A percentile compares a stretch with the other conserved stretches of the same genome.
Evolutionary conservation across 2,329 filamentous ascomycete species (phyloP).

Genomic region (Decorospora gaudefroyi): DNA sequence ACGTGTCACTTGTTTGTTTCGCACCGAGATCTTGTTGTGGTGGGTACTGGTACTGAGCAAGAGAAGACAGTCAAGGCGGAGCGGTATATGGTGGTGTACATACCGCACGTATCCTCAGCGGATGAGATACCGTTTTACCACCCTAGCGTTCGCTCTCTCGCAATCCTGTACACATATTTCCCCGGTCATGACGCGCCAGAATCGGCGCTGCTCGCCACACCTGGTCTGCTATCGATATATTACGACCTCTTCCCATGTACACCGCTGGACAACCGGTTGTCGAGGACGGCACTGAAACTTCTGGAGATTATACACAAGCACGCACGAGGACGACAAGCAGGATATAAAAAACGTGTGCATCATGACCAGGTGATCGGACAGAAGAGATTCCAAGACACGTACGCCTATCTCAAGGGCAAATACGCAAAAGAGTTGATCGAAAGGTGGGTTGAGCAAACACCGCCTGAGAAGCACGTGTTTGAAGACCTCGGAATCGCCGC

Average conservation of each 20-base stretch:
- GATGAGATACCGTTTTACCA: conserved; percentile 85
- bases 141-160: conserved; percentile 73
- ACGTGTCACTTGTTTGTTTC: conserved; percentile 74
- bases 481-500: conserved; percentile 90
- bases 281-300: conserved; percentile 70
- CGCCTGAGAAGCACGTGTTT: conserved; percentile 90
- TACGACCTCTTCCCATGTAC: conserved; percentile 54
- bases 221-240: conserved; percentile 56
- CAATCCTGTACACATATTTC: conserved; percentile 72
- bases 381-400: conserved; percentile 77
- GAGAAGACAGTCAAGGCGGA: conserved; percentile 40
- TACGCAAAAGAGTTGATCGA: conserved; percentile 73
- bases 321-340: conserved; percentile 64
- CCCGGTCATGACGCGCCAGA: conserved; percentile 6
- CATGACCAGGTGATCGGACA: conserved; percentile 83
- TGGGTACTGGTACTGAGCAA: conserved; percentile 18
- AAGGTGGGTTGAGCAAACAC: conserved; percentile 84
- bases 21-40: conserved; percentile 18
- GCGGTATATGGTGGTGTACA: conserved; percentile 70
- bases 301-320: conserved; percentile 74
- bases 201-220: conserved; percentile 33
- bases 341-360: conserved; percentile 79
- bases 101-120: conserved; percentile 68
- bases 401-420: conserved; percentile 75
- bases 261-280: conserved; percentile 58